phyloP scores from a whole-genome alignment of 371 early-diverging fungal species.

The Blastocladiella emersonii region DNA sequence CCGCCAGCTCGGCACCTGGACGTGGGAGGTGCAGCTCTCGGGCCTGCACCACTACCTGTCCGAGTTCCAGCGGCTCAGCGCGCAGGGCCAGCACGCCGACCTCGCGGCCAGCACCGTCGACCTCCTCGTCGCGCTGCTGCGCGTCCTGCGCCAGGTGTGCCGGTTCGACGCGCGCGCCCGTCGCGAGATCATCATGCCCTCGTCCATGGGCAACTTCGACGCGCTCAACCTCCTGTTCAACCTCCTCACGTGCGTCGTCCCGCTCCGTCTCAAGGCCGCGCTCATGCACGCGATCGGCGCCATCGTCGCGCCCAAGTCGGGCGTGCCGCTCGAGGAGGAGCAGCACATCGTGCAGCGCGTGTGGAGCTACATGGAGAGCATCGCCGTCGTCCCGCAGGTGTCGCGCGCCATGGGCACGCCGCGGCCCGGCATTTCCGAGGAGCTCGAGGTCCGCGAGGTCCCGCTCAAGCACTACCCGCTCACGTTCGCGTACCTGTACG shows the following conservation, averaged over 20 bases:
- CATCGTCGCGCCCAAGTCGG: conserved; percentile 36
- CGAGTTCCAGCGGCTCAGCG: background rate
- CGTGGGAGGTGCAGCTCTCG: conserved; percentile 10
- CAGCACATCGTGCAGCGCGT: conserved; percentile 36
- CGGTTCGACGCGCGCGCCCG: conserved; percentile 37
- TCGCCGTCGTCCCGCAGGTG: conserved; percentile 45
- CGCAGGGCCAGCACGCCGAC: conserved; percentile 7
- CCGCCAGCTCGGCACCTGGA: background rate
- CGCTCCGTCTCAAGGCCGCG: conserved; percentile 59
- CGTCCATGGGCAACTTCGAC: conserved; percentile 33
- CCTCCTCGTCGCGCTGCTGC: conserved; percentile 47
- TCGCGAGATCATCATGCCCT: conserved; percentile 42
- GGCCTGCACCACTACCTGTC: background rate
- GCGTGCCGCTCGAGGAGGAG: conserved; percentile 12
- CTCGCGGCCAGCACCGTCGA: conserved; percentile 45
- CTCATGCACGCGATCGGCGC: conserved; percentile 55
- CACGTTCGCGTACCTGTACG: conserved; percentile 60
- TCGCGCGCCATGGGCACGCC: background rate
- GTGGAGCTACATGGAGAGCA: conserved; percentile 54
- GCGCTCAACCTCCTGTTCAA: conserved; percentile 48
- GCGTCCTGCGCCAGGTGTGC: conserved; percentile 45
- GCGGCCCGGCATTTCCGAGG: conserved; percentile 41
- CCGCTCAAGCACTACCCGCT: conserved; percentile 60
- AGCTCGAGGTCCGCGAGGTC: conserved; percentile 62
- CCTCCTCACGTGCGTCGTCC: conserved; percentile 50